phyloP scores from a whole-genome alignment of 2,329 filamentous ascomycete species.

The Colletotrichum lini region DNA sequence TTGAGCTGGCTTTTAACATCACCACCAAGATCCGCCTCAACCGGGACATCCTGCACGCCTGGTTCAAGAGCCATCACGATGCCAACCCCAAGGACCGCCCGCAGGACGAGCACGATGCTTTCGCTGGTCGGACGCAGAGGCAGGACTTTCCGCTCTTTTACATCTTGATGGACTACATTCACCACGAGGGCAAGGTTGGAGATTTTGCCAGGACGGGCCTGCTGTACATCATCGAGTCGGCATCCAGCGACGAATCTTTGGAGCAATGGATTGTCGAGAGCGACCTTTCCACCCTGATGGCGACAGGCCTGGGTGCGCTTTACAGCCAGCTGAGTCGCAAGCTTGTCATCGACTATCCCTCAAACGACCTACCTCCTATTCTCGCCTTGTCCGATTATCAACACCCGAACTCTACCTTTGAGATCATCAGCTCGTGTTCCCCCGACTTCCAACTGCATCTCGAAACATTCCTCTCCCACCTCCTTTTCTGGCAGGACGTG shows the following conservation, averaged over 20 bases:
- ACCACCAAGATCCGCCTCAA: conserved; percentile 95
- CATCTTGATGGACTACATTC: conserved; percentile 94
- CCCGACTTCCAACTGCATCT: conserved; percentile 87
- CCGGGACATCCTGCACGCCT: conserved; percentile 87
- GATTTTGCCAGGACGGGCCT: conserved; percentile 96
- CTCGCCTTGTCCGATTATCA: conserved; percentile 91
- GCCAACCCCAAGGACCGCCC: conserved; percentile 54
- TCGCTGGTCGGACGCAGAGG: conserved; percentile 87
- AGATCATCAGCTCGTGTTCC: conserved; percentile 82
- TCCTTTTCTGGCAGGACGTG: conserved; percentile 98
- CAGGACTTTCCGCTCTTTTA: conserved; percentile 98
- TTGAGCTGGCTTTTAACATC: conserved; percentile 95
- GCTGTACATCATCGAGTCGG: conserved; percentile 95
- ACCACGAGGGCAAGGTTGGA: conserved; percentile 93
- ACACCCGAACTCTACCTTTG: conserved; percentile 77
- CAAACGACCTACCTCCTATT: conserved; percentile 83
- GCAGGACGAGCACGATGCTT: conserved; percentile 79
- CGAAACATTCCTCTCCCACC: conserved; percentile 92
- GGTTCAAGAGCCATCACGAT: conserved; percentile 80
- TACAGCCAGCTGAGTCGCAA: conserved; percentile 80
- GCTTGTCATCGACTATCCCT: conserved; percentile 83
- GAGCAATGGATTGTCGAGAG: conserved; percentile 99
- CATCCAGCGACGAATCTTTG: conserved; percentile 83
- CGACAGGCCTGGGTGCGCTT: conserved; percentile 88
- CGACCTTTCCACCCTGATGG: conserved; percentile 96